Conservation (phyloP, 2,329 filamentous ascomycete genomes). For the Ophiostoma montium region DNA sequence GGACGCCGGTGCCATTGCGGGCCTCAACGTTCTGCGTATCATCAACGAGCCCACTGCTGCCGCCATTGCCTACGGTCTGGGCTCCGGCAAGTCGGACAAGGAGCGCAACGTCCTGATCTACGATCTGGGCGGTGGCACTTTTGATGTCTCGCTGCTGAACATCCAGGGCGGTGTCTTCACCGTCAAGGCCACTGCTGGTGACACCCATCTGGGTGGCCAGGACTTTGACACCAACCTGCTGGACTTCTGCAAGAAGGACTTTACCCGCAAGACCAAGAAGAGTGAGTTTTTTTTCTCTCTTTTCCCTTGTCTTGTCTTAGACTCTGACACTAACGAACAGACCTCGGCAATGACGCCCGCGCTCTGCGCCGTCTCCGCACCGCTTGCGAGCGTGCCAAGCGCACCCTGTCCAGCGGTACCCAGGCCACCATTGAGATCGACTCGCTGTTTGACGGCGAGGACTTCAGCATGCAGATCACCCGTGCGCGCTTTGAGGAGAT, state of each 20-base stretch:
- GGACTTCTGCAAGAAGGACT: constrained; percentile 94
- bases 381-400: constrained; percentile 98
- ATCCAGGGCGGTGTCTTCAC: constrained; percentile 99
- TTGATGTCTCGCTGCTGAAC: constrained; percentile 96
- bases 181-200: constrained; percentile 94
- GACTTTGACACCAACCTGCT: constrained; percentile 95
- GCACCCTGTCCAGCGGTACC: constrained; percentile 91
- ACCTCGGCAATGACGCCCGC: constrained; percentile 60
- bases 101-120: constrained; percentile 99
- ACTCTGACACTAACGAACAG: constrained; percentile 16
- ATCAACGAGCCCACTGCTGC: constrained; percentile 99
- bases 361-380: constrained; percentile 92
- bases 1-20: constrained; percentile 94
- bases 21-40: constrained; percentile 97
- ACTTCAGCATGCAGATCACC: constrained; percentile 94
- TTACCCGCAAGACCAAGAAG: constrained; percentile 14
- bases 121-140: constrained; percentile 97
- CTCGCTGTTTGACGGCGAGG: constrained; percentile 94
- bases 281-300: not conserved
- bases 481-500: constrained; percentile 98
- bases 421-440: constrained; percentile 98
- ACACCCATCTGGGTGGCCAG: constrained; percentile 89
- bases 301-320: not conserved
- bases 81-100: constrained; percentile 87
- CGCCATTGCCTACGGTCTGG: constrained; percentile 95